A percentile compares a stretch with the other conserved stretches of the same genome.
Evolutionary conservation across 345 rosid genomes (phyloP).

Genomic region (Balakata baccata): DNA sequence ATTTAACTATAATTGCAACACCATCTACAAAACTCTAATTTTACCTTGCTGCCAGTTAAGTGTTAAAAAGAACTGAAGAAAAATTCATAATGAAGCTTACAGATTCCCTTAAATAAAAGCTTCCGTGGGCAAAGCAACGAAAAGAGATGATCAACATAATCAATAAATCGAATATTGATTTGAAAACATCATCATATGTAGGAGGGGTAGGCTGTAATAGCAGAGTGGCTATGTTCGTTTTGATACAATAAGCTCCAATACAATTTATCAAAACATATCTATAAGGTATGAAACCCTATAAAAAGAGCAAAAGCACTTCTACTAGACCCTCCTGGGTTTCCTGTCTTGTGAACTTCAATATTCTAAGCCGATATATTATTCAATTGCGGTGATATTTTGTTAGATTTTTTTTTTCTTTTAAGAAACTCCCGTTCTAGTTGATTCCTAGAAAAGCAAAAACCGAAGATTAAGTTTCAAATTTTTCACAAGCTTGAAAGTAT

Average conservation of each 20-base stretch:
- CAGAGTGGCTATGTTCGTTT: neutral
- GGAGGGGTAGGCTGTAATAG: conserved; percentile 79
- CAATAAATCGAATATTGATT: conserved; percentile 75
- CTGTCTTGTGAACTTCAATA: neutral
- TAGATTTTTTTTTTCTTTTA: too few relatives aligned
- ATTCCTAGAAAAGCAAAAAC: neutral
- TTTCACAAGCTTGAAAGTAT: neutral
- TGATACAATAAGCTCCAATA: neutral
- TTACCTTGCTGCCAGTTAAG: neutral
- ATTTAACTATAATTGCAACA: conserved; percentile 98
- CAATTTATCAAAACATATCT: too few relatives aligned
- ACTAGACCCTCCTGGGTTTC: neutral
- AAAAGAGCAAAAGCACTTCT: too few relatives aligned
- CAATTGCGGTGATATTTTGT: neutral
- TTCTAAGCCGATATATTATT: neutral
- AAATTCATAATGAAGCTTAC: conserved; percentile 39
- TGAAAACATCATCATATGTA: conserved; percentile 89
- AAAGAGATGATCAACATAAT: conserved; percentile 86
- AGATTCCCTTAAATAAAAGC: conserved; percentile 90
- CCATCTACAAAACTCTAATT: conserved; percentile 55
- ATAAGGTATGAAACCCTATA: too few relatives aligned
- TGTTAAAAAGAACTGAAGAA: neutral
- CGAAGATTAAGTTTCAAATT: neutral
- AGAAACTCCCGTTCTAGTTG: too few relatives aligned
- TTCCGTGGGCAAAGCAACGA: conserved; percentile 92